Percentiles rank a stretch among this genome's conserved stretches.
These are phyloP conservation scores for Clitopilus hobsonii DNA, from an alignment of 768 basidiomycete species.

Conservation along the genomic window DNA sequence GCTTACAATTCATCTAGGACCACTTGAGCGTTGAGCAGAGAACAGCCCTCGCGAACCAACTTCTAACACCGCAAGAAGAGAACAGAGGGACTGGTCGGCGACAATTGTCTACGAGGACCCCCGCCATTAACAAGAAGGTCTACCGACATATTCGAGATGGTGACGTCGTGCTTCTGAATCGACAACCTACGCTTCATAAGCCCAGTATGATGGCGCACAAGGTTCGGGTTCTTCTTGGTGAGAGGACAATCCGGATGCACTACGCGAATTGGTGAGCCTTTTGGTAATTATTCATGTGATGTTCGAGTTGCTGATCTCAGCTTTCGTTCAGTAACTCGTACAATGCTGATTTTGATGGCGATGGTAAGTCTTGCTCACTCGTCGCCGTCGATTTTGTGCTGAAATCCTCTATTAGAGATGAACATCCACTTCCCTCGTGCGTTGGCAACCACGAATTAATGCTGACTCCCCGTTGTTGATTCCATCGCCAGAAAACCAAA, in stretches of 20 bases:
- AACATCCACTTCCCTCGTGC: conserved; percentile 98
- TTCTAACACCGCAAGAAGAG: conserved; percentile 87
- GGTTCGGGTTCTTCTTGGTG: conserved; percentile 86
- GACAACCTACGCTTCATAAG: conserved; percentile 97
- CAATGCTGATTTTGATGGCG: conserved; percentile 88
- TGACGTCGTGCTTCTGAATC: conserved; percentile 92
- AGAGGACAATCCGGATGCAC: conserved; percentile 99
- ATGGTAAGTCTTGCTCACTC: conserved; percentile 44
- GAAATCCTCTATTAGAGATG: conserved; percentile 64
- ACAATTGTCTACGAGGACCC: conserved; percentile 71
- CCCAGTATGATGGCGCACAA: conserved; percentile 99
- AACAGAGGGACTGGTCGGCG: conserved; percentile 41
- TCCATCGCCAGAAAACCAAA: conserved; percentile 71
- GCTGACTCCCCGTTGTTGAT: conserved; percentile 5
- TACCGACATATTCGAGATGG: conserved; percentile 93
- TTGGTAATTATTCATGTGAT: not conserved
- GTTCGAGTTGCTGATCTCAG: not conserved
- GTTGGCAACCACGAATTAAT: conserved; percentile 20
- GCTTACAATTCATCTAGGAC: conserved; percentile 45
- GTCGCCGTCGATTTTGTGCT: not conserved
- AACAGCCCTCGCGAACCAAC: conserved; percentile 91
- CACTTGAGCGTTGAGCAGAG: conserved; percentile 84
- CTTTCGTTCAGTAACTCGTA: not conserved
- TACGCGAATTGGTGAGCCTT: conserved; percentile 88
- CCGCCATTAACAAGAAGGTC: conserved; percentile 93